Base-by-base conservation (phyloP, 768 basidiomycete species). In the Lentinula edodes region DNA sequence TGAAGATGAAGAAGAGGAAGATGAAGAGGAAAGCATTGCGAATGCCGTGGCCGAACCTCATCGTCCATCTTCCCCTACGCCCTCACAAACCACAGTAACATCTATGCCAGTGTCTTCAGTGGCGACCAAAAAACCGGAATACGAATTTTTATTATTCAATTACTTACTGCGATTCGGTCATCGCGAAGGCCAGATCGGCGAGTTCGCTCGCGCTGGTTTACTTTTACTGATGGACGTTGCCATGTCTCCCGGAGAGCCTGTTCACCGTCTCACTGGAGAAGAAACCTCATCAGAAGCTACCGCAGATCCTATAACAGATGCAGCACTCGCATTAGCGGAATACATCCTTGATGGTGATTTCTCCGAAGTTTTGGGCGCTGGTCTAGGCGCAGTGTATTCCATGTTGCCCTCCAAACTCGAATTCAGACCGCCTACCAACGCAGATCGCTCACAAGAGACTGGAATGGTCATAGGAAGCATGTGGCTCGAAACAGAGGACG, bases 301-400 rank as follows among this genome's bases (percentile, higher is more conserved):
- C 4, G 66, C 71, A 18, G 93, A 96, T 70, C 88, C 94, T 3
- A 83, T 93, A 45, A 84, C 84, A 35, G 93, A 95, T 69, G 92
- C 93, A 1, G 90, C 90, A 1, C 78, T 95, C 46, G 90, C 92
- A 7, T 78, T 98, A 42, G 93, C 93, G 18, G 93, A 95, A 70
- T 97, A 93, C 70, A 91, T 98, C 56, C 82, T 97, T 16, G 93
- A 96, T 68, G 93, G 95, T n/a, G 96, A 98, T 73, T 96, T 97
- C 71, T 93, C 94, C n/a, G 95, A 98, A 65, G 96, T 98, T 10
- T 83, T 98, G 51, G 93, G 89, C 16, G 96, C 96, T 3, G 94
- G 95, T 15, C 72, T 98, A 10, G 89, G 93, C 3, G 96, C 96
- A 0, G 90, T 96, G 1, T 98, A 96, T 69, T 97, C 94, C 2